Evolutionary conservation across 1,284 basidiomycete species (phyloP).

Genomic region (Apiotrichum porosum): DNA sequence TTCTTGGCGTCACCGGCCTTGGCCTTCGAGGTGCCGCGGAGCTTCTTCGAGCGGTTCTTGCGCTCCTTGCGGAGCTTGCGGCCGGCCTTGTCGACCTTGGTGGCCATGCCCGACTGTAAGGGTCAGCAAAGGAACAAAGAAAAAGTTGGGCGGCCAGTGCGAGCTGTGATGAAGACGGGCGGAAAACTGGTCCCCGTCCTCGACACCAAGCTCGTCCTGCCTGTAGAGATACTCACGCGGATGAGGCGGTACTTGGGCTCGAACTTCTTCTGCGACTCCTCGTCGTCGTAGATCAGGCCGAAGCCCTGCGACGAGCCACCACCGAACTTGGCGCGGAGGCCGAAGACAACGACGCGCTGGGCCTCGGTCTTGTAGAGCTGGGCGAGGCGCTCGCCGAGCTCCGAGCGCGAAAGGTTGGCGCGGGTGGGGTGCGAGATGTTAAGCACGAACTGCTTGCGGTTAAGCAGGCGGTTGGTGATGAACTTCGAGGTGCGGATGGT

Average conservation of each 20-base stretch:
- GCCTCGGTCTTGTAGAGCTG: slow-evolving; percentile 60
- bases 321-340: slow-evolving; percentile 90
- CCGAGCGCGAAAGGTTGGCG: slow-evolving; percentile 87
- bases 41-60: slow-evolving; percentile 99
- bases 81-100: slow-evolving; percentile 81
- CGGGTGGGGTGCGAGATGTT: slow-evolving; percentile 95
- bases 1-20: slow-evolving; percentile 12
- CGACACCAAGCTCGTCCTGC: too few species aligned
- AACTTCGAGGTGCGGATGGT: slow-evolving; percentile 99
- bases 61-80: slow-evolving; percentile 99
- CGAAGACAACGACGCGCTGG: slow-evolving; percentile 59
- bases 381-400: slow-evolving; percentile 91
- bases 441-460: slow-evolving; percentile 80
- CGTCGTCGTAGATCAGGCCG: slow-evolving; percentile 95
- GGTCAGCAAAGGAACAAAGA: slow-evolving; percentile 3
- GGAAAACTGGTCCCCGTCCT: too few species aligned
- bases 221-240: slow-evolving; percentile 76
- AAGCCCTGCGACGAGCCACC: slow-evolving; percentile 97
- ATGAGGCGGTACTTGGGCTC: slow-evolving; percentile 95
- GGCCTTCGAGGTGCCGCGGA: slow-evolving; percentile 18
- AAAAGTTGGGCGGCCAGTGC: too few species aligned
- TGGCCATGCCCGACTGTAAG: slow-evolving; percentile 57
- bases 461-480: slow-evolving; percentile 97
- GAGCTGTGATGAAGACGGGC: too few species aligned
- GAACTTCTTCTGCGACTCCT: slow-evolving; percentile 90